Evolutionary conservation across 495 filamentous ascomycete species (phyloP).

Genomic region (Lasiosphaeria miniovina): DNA sequence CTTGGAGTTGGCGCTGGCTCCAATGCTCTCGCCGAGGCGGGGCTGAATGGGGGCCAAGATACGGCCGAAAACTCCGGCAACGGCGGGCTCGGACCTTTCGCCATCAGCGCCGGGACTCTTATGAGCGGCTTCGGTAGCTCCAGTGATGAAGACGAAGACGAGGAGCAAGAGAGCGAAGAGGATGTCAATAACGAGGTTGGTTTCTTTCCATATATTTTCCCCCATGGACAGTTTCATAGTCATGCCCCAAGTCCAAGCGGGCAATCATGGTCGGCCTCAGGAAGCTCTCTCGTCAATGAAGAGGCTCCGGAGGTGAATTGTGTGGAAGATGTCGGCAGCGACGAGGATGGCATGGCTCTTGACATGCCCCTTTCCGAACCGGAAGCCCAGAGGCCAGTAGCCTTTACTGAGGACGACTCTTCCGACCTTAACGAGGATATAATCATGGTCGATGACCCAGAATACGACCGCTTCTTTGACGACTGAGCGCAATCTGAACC

Average conservation of each 20-base stretch:
- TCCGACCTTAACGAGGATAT: too few relatives aligned
- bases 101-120: constrained; percentile 64
- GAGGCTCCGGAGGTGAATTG: background rate
- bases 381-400: too few relatives aligned
- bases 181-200: constrained; percentile 54
- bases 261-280: background rate
- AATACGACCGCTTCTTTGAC: too few relatives aligned
- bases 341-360: background rate
- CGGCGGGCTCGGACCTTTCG: constrained; percentile 64
- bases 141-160: constrained; percentile 95
- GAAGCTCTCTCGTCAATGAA: background rate
- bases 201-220: constrained; percentile 20
- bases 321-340: background rate
- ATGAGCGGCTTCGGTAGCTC: constrained; percentile 93
- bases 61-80: constrained; percentile 63
- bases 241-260: background rate
- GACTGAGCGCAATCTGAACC: too few relatives aligned
- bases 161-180: constrained; percentile 81
- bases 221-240: background rate
- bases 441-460: too few relatives aligned
- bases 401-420: too few relatives aligned
- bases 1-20: constrained; percentile 55
- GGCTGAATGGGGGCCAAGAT: constrained; percentile 70
- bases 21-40: constrained; percentile 72
- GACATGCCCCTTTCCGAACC: too few relatives aligned